These are phyloP conservation scores for Rhizopogon vulgaris DNA, from an alignment of 768 basidiomycete genomes.

Conservation along the genomic window DNA sequence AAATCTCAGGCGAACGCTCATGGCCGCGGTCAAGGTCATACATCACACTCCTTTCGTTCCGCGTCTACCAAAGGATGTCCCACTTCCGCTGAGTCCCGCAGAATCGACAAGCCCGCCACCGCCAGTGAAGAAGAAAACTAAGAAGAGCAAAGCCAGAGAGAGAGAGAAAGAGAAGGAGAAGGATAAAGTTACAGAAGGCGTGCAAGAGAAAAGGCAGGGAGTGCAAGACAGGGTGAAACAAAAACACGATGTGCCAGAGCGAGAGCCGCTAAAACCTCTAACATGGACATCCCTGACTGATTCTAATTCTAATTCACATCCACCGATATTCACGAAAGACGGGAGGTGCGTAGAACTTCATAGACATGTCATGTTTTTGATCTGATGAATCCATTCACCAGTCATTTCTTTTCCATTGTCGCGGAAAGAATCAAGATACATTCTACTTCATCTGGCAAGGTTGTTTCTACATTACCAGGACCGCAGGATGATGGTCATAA, in stretches of 20 bases:
- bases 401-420: conserved; percentile 86
- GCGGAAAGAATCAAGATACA: conserved; percentile 82
- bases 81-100: conserved; percentile 24
- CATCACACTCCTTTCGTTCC: conserved; percentile 15
- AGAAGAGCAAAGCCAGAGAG: conserved; percentile 43
- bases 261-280: conserved; percentile 32
- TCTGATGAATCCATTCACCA: conserved; percentile 21
- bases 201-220: conserved; percentile 11
- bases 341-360: conserved; percentile 53
- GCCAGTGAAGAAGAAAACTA: conserved; percentile 17
- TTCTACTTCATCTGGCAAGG: conserved; percentile 68
- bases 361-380: conserved; percentile 3
- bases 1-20: conserved; percentile 3
- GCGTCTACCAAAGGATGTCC: conserved; percentile 32
- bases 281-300: conserved; percentile 71
- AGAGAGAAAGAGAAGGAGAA: conserved; percentile 39
- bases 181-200: conserved; percentile 23
- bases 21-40: conserved; percentile 12
- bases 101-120: conserved; percentile 13
- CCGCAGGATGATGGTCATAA: conserved; percentile 36
- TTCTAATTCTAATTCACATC: conserved; percentile 52
- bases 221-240: conserved; percentile 1
- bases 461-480: conserved; percentile 76
- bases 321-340: conserved; percentile 83
- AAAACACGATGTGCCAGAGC: conserved; percentile 17